A percentile compares a stretch with the other conserved stretches of the same genome.
These are phyloP conservation scores for Eragrostis curvula DNA, from an alignment of 176 grass and related monocot species.

Conservation along the genomic window DNA sequence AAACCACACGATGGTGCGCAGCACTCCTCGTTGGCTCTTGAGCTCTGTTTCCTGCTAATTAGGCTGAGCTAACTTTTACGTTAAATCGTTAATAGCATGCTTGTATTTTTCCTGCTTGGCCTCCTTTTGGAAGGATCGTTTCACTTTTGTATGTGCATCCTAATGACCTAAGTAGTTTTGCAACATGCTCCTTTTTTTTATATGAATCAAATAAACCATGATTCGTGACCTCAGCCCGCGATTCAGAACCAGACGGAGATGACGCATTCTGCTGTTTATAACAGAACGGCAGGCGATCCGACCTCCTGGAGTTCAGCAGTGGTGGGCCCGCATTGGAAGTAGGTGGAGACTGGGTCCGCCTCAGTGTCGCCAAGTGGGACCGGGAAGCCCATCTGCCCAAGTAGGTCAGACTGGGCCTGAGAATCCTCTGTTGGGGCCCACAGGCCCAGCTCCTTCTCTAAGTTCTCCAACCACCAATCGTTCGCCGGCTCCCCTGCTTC, in stretches of 20 bases:
- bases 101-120: neutral
- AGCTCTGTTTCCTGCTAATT: neutral
- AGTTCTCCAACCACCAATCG: conserved; percentile 63
- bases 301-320: neutral
- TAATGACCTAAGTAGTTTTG: neutral
- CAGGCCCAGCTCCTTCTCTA: conserved; percentile 81
- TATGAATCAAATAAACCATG: neutral
- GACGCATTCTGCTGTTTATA: neutral
- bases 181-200: neutral
- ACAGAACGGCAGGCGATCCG: neutral
- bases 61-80: neutral
- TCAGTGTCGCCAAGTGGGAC: conserved; percentile 1
- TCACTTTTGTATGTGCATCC: conserved; percentile 18
- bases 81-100: conserved; percentile 8
- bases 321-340: conserved; percentile 14
- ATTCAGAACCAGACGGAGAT: neutral
- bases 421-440: conserved; percentile 40
- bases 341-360: conserved; percentile 24
- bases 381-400: neutral
- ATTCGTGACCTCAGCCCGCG: neutral
- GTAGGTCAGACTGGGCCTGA: conserved; percentile 25
- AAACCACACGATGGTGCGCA: neutral
- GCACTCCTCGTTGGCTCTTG: conserved; percentile 16
- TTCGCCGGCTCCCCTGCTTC: conserved; percentile 36
- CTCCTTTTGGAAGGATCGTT: conserved; percentile 2